These are phyloP conservation scores for Tolypocladium endophyticum DNA, from an alignment of 2,329 filamentous ascomycete species.

Conservation along the genomic window DNA sequence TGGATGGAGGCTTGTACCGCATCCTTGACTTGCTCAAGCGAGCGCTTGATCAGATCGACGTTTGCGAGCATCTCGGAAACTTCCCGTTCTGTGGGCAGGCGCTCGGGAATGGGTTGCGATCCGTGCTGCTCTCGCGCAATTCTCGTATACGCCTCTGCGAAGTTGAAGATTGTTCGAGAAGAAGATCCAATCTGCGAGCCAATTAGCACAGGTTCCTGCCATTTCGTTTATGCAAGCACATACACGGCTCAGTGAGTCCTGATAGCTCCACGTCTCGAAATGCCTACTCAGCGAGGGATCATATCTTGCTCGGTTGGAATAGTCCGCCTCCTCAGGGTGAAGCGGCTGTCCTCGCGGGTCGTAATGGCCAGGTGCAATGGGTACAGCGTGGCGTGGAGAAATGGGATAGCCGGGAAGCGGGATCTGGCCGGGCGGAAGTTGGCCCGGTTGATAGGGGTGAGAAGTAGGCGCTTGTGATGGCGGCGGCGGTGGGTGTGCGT, in stretches of 20 bases:
- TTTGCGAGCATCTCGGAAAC: constrained; percentile 44
- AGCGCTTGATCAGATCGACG: constrained; percentile 39
- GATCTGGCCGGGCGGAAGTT: constrained; percentile 35
- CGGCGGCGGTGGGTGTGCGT: constrained; percentile 21
- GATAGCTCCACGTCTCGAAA: constrained; percentile 43
- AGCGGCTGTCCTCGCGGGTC: constrained; percentile 32
- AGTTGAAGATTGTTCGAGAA: constrained; percentile 43
- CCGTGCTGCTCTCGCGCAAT: constrained; percentile 46
- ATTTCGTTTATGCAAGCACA: not conserved
- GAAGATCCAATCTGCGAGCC: constrained; percentile 35
- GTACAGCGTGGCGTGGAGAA: constrained; percentile 37
- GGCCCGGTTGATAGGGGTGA: constrained; percentile 28
- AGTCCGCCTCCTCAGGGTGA: constrained; percentile 35
- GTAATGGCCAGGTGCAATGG: constrained; percentile 28
- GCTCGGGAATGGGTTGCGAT: constrained; percentile 39
- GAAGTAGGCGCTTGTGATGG: constrained; percentile 25
- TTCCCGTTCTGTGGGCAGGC: constrained; percentile 45
- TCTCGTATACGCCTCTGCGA: constrained; percentile 44
- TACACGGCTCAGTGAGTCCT: constrained; percentile 38
- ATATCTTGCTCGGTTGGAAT: constrained; percentile 29
- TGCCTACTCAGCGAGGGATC: constrained; percentile 35
- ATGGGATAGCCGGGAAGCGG: constrained; percentile 39
- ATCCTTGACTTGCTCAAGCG: constrained; percentile 42
- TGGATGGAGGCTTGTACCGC: constrained; percentile 41
- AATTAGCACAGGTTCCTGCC: constrained; percentile 6